Base-by-base conservation (phyloP, 179 eudicot species). In the Beta macrorhiza region DNA sequence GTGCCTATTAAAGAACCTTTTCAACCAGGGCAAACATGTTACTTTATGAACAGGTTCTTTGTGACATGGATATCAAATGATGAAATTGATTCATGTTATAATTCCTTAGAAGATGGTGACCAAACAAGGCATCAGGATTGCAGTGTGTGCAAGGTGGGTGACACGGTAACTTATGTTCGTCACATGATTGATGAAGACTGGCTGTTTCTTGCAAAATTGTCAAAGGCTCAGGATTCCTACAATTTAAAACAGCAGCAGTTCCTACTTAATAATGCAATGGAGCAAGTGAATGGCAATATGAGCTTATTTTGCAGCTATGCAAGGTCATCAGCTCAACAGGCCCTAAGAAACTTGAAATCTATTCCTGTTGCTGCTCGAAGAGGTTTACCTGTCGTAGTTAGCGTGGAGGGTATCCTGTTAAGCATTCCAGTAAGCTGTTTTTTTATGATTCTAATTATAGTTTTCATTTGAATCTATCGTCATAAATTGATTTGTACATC, bases 331-430 rank as follows among this genome's bases (percentile, higher is more conserved):
- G 97, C 97, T 69, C 74, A 83, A 80, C 84, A 82, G 80, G 98
- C 97, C 71, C 91, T 93, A 15, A n/a, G 45, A 73, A 76, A 75
- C 47, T 84, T 96, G 84, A 96, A 96, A 83, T 83, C 89, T 77
- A 89, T 96, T 55, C 97, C 99, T 32, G 97, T 83, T 81, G 93
- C 94, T 79, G 97, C 92, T 81, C 92, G 97, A 82, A 90, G 96
- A 89, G 79, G 92, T 70, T 84, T 96, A 57, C 99, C 98, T 74
- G 97, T 96, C 5, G 67, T 94, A 15, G 89, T 88, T 78, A 88
- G 86, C 82, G 13, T 81, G 42, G 82, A 89, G 67, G 93, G 96
- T 71, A 81, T 84, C 82, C 77, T 91, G 49, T 79, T 96, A 69
- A 89, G 94, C 85, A 90, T 94, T 72, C 99, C 97, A 29, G 99